Percentiles rank a stretch among this genome's conserved stretches.
Conservation (phyloP, 2,329 filamentous ascomycete species). For the Phaeomoniella chlamydospora region DNA sequence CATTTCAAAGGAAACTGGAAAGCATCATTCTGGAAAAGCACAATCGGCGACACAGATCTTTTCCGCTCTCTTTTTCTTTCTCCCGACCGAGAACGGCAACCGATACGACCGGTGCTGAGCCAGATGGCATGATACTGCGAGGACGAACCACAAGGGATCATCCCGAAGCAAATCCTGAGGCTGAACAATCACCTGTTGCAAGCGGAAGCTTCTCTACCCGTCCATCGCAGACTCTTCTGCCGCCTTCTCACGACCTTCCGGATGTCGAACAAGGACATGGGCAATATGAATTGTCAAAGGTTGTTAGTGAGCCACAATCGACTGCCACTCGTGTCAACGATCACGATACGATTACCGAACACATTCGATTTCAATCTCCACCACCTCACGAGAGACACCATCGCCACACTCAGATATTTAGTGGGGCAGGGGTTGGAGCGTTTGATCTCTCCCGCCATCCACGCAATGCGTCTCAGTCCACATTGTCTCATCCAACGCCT, state of each 20-base stretch:
- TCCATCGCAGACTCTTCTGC: not conserved
- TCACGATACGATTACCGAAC: not conserved
- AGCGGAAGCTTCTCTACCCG: not conserved
- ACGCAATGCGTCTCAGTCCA: slow-evolving; percentile 3
- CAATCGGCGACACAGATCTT: not conserved
- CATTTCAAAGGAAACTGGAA: slow-evolving; percentile 13
- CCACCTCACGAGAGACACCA: slow-evolving; percentile 2
- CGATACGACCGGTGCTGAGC: not conserved
- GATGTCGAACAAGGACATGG: not conserved
- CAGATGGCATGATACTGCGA: not conserved
- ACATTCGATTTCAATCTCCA: not conserved
- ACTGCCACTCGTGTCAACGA: not conserved
- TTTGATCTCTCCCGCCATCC: slow-evolving; percentile 8
- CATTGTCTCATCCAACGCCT: not conserved
- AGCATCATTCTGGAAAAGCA: slow-evolving; percentile 7
- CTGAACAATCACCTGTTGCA: not conserved
- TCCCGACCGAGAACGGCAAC: not conserved
- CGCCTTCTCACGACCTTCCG: not conserved
- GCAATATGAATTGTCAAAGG: no score
- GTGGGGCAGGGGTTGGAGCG: slow-evolving; percentile 8
- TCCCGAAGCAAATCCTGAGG: not conserved
- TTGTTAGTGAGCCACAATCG: slow-evolving; percentile 1
- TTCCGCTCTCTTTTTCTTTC: not conserved
- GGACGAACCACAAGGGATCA: not conserved
- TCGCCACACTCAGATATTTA: slow-evolving; percentile 6